These are phyloP conservation scores for Calonectria pseudoturangicola DNA, from an alignment of 2,329 filamentous ascomycete genomes.

Conservation along the genomic window DNA sequence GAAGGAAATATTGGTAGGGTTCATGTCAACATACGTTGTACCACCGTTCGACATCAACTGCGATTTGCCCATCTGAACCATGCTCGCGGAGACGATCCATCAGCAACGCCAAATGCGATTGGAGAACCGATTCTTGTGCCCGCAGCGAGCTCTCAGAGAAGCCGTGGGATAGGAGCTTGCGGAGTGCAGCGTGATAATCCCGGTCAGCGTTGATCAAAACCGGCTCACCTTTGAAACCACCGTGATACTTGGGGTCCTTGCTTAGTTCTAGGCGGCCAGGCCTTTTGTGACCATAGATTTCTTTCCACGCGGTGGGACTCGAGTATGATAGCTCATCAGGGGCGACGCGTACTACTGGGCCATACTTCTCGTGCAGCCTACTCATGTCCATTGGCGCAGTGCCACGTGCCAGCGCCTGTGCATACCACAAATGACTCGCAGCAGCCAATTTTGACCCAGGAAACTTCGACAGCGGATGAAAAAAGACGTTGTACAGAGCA, in stretches of 20 bases:
- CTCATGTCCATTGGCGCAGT: slow-evolving; percentile 4
- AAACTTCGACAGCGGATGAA: slow-evolving; percentile 1
- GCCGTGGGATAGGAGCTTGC: neutral
- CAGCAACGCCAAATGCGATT: neutral
- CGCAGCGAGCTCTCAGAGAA: neutral
- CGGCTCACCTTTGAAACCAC: neutral
- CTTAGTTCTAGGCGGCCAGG: neutral
- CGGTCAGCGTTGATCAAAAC: neutral
- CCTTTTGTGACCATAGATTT: neutral
- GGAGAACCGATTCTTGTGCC: neutral
- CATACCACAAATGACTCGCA: neutral
- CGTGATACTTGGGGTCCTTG: slow-evolving; percentile 5
- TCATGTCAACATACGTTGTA: neutral
- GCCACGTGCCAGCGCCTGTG: neutral
- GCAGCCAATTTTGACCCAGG: neutral
- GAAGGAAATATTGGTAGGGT: neutral
- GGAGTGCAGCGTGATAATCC: neutral
- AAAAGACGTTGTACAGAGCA: neutral
- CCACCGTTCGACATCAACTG: neutral
- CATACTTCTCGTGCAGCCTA: neutral
- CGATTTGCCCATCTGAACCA: neutral
- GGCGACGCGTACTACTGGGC: neutral
- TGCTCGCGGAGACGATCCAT: neutral
- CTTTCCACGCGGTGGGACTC: neutral
- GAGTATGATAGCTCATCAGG: slow-evolving; percentile 10